These are phyloP conservation scores for Aureobasidium melanogenum DNA, from an alignment of 2,329 filamentous ascomycete genomes.

Conservation along the genomic window DNA sequence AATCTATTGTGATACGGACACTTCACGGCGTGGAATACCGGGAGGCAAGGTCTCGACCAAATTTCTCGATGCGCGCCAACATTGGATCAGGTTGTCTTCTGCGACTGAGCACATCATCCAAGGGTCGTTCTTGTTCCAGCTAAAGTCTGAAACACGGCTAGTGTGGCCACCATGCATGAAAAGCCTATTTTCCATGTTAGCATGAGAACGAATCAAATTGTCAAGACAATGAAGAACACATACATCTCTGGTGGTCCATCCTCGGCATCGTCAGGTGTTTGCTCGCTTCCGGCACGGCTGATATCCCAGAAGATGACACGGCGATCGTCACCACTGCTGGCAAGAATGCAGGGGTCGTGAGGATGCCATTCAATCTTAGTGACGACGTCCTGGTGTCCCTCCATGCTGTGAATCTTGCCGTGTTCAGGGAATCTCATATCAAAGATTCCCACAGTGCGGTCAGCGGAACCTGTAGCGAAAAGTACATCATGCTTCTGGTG, in stretches of 20 bases:
- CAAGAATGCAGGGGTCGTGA: conserved; percentile 76
- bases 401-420: conserved; percentile 78
- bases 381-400: conserved; percentile 81
- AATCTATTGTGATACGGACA: conserved; percentile 13
- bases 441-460: conserved; percentile 93
- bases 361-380: conserved; percentile 95
- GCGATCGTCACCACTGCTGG: conserved; percentile 85
- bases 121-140: conserved; percentile 93
- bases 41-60: conserved; percentile 27
- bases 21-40: conserved; percentile 24
- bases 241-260: conserved; percentile 92
- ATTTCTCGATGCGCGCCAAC: conserved; percentile 45
- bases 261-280: conserved; percentile 87
- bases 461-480: conserved; percentile 85
- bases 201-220: conserved; percentile 13
- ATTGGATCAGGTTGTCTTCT: conserved; percentile 93
- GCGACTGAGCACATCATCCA: conserved; percentile 95
- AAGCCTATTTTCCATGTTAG: conserved; percentile 44
- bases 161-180: conserved; percentile 99
- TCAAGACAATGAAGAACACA: conserved; percentile 27
- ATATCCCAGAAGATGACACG: conserved; percentile 96
- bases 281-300: conserved; percentile 84
- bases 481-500: conserved; percentile 86
- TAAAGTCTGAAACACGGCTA: conserved; percentile 92
- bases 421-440: conserved; percentile 65